These are phyloP conservation scores for Aaosphaeria arxii DNA, from an alignment of 2,329 filamentous ascomycete species.

Conservation along the genomic window DNA sequence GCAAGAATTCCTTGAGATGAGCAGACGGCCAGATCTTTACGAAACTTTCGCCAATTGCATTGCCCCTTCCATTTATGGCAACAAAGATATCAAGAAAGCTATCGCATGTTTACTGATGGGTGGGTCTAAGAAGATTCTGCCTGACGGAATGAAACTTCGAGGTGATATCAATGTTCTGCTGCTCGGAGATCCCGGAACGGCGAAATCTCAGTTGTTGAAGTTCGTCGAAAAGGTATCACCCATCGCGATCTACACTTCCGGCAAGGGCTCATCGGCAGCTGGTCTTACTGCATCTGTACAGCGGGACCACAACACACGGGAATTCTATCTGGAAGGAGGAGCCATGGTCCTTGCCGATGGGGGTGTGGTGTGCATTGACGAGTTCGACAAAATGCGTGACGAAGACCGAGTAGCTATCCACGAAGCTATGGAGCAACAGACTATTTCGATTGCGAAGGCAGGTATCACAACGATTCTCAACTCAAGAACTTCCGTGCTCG, in stretches of 20 bases:
- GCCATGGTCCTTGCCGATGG: constrained; percentile 98
- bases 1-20: constrained; percentile 92
- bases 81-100: constrained; percentile 93
- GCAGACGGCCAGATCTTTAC: constrained; percentile 88
- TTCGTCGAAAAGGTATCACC: constrained; percentile 96
- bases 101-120: constrained; percentile 92
- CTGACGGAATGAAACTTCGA: constrained; percentile 95
- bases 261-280: constrained; percentile 94
- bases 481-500: constrained; percentile 88
- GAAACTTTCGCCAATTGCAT: constrained; percentile 87
- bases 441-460: constrained; percentile 97
- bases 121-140: constrained; percentile 95
- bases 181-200: constrained; percentile 95
- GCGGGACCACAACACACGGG: constrained; percentile 82
- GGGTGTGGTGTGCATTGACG: constrained; percentile 96
- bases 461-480: constrained; percentile 98
- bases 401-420: constrained; percentile 97
- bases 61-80: constrained; percentile 96
- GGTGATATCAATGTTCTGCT: constrained; percentile 97
- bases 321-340: constrained; percentile 97
- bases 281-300: constrained; percentile 97
- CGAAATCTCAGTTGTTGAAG: constrained; percentile 94
- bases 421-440: constrained; percentile 99
- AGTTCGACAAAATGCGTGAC: constrained; percentile 99
- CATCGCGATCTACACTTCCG: constrained; percentile 97